Evolutionary conservation across 768 basidiomycete genomes (phyloP), one percentile per base, ranked within the genome.

Genomic region (Pholiota molesta): DNA sequence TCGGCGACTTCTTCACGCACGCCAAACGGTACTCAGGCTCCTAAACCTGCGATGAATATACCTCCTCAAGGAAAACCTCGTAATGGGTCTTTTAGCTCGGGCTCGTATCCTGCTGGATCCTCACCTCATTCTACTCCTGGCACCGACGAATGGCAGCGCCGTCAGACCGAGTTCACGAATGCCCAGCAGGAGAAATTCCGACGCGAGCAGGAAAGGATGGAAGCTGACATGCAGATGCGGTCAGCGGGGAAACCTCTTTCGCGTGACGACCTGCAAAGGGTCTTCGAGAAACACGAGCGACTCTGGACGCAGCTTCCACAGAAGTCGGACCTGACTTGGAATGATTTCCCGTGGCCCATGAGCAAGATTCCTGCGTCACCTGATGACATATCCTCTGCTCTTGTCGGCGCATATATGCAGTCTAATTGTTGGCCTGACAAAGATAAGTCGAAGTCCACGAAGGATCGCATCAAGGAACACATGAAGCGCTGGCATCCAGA

Each of bases 401-500:
- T 79, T 10, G 82, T 92, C 66, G 77, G 78, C 47, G 83, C 85
- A 33, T 92, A 91, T 65, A 79, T 92, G 68, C 75, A 84, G 59
- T 86, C 86, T 16, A 77, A 83, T 11, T 72, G 83, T 60, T 82
- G 85, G 63, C 84, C 87, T 0, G 78, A 78, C 59, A 77, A 71
- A 59, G 86, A 86, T 29, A 82, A 79, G 68, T 65, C 78, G 54
- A 85, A 82, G 73, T 76, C 77, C 52, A 67, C 79, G 54, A 90
- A 89, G 75, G 91, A 92, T 66, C 85, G 90, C 14, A 80, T 92
- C 65, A 90, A 86, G 77, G 91, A 92, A 62, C 85, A 87, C 57
- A 81, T 94, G 66, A 82, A 84, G 73, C 77, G 81, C 65, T 94
- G 91, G 91, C 91, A 94, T 73, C 91, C 92, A 4, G 92, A 94